Evolutionary conservation across 805 yeast species (phyloP).

Genomic region (Ogataea ganodermae): DNA sequence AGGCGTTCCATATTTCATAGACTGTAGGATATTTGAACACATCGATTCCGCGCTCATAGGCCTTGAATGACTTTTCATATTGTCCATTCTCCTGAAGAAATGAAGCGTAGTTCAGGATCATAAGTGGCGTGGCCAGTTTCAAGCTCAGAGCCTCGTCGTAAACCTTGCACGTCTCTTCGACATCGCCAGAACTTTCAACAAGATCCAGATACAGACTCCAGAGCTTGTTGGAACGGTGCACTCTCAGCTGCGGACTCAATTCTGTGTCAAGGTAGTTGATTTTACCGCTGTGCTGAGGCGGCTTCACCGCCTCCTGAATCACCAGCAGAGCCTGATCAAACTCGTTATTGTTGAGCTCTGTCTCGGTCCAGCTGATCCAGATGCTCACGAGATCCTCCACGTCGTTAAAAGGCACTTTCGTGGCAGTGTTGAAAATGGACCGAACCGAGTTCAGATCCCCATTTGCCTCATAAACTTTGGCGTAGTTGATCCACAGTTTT

Average conservation of each 20-base stretch:
- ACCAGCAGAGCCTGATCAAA: constrained; percentile 41
- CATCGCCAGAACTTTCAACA: constrained; percentile 55
- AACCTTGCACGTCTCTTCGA: constrained; percentile 39
- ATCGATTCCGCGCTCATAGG: constrained; percentile 70
- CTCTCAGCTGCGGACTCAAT: constrained; percentile 55
- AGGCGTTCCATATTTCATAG: constrained; percentile 72
- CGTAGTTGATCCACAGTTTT: constrained; percentile 70
- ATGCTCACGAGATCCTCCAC: constrained; percentile 66
- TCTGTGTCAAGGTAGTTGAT: constrained; percentile 41
- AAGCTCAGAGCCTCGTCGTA: constrained; percentile 58
- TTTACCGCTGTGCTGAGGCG: constrained; percentile 23
- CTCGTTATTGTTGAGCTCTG: constrained; percentile 54
- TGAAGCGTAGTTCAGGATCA: constrained; percentile 65
- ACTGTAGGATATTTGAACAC: constrained; percentile 61
- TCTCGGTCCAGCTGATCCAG: constrained; percentile 76
- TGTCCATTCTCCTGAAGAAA: constrained; percentile 52
- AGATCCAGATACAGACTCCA: constrained; percentile 79
- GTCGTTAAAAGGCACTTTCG: constrained; percentile 66
- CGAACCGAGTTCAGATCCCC: constrained; percentile 61
- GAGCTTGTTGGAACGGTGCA: constrained; percentile 60
- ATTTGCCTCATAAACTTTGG: constrained; percentile 58
- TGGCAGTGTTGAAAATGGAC: constrained; percentile 61
- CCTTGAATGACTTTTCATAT: constrained; percentile 52
- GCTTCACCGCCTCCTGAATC: constrained; percentile 36
- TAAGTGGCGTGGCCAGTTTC: constrained; percentile 68